Base-by-base conservation (phyloP, 2,329 filamentous ascomycete genomes). In the Colletotrichum spaethianum region DNA sequence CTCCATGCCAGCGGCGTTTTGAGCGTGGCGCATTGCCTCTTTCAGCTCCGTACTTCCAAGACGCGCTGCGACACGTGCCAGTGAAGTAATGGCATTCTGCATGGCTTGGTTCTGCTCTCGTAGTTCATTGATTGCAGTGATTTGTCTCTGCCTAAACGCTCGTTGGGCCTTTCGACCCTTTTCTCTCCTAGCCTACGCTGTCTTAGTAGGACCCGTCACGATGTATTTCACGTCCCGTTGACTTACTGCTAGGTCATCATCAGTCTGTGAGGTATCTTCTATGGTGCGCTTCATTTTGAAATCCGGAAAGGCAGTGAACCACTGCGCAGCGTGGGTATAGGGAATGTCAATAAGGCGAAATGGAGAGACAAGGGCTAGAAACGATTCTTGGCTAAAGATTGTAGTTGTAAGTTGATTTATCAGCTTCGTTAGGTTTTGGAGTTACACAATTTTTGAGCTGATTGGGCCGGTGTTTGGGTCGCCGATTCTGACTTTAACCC, bases 121-220 rank as follows among this genome's bases (percentile, higher is more conserved):
- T 20, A 65, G 52, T 12, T 65, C 52, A 2, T 46, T 31, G 52
- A 65, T 65, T 23, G 63, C 28, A 11, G 31, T 38, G 50, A 65
- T 44, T 36, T 65, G 63, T n/a, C 63, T 46, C 31, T 65, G 63
- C 20, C 63, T 23, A 40, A 65, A 65, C 1, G 50, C 63, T 6
- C 20, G 50, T 38, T 65, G 63, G 23, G 63, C 63, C 16, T 36
- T 46, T 3, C 64, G 56, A n/a, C 64, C 56, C 36, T 44, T 48
- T 20, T 53, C 44, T 59, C 55, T 38, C 4, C 64, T 28, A 9
- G 28, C 28, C 33, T 31, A 31, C 20, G 20, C 52, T n/a, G 26
- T 85, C 86, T 38, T 88, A 84, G 75, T 76, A 72, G 80, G 11
- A 3, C 44, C 18, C 44, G 2, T 11, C 0, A 11, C 8, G 7